Conservation (phyloP, 257 asterid genomes). For the Henckelia pumila region DNA sequence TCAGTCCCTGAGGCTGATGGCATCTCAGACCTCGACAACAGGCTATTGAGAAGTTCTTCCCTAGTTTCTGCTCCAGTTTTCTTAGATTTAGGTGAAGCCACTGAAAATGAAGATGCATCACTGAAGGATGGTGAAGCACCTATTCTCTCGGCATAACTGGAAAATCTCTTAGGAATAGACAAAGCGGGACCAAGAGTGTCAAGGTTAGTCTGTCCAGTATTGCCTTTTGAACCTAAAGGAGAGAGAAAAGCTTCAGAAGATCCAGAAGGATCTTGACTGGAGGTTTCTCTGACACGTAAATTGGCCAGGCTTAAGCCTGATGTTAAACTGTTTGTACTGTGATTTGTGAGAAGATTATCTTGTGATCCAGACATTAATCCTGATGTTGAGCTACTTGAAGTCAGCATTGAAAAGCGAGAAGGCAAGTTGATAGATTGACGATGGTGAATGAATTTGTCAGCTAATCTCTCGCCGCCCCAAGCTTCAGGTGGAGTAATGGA, state of each 20-base stretch:
- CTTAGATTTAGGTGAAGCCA: slow-evolving; percentile 80
- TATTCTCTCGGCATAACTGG: slow-evolving; percentile 95
- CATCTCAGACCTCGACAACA: slow-evolving; percentile 64
- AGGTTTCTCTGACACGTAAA: slow-evolving; percentile 44
- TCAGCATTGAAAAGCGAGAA: slow-evolving; percentile 56
- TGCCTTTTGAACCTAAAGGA: slow-evolving; percentile 46
- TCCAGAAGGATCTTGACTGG: slow-evolving; percentile 48
- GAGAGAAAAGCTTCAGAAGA: slow-evolving; percentile 51
- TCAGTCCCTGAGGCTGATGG: slow-evolving; percentile 47
- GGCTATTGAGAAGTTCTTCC: slow-evolving; percentile 70
- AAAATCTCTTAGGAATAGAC: slow-evolving; percentile 62
- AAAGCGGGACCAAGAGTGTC: slow-evolving; percentile 60
- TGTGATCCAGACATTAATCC: slow-evolving; percentile 65
- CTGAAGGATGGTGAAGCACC: slow-evolving; percentile 61
- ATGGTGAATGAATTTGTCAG: slow-evolving; percentile 61
- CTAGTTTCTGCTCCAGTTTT: slow-evolving; percentile 87
- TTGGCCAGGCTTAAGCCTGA: slow-evolving; percentile 52
- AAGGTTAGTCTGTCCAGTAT: slow-evolving; percentile 42
- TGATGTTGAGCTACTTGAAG: slow-evolving; percentile 56
- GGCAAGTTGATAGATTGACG: slow-evolving; percentile 66
- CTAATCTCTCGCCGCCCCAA: slow-evolving; percentile 86
- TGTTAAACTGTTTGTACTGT: slow-evolving; percentile 46
- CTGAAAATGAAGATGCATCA: slow-evolving; percentile 52
- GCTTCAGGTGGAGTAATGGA: slow-evolving; percentile 91
- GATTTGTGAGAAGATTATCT: slow-evolving; percentile 47